A percentile compares a stretch with the other conserved stretches of the same genome.
These are phyloP conservation scores for Oenanthe javanica DNA, from an alignment of 140 eudicot species.

Conservation along the genomic window DNA sequence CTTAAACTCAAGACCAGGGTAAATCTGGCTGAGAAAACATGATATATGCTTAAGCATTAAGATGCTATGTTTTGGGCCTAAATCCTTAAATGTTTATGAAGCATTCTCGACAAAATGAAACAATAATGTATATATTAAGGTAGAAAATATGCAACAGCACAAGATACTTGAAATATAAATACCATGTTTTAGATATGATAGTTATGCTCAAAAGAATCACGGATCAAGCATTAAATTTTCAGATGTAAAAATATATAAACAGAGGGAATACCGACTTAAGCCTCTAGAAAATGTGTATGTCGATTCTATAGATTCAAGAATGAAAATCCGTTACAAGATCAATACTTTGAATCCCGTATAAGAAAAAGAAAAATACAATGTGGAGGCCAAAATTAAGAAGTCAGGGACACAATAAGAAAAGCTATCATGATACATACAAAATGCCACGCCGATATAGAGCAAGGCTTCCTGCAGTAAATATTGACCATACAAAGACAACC, in stretches of 20 bases:
- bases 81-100: background rate
- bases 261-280: background rate
- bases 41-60: background rate
- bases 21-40: background rate
- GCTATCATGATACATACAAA: conserved; percentile 64
- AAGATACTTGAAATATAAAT: background rate
- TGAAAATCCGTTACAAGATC: conserved; percentile 9
- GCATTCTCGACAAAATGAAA: background rate
- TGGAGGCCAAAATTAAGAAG: background rate
- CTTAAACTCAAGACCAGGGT: background rate
- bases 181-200: background rate
- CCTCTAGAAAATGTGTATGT: background rate
- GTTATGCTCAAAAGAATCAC: background rate
- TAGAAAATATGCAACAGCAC: background rate
- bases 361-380: background rate
- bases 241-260: background rate
- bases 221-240: background rate
- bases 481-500: conserved; percentile 58
- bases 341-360: conserved; percentile 11
- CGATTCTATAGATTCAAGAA: background rate
- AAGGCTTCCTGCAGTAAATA: conserved; percentile 52
- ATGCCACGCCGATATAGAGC: conserved; percentile 65
- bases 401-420: conserved; percentile 4
- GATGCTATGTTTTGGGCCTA: conserved; percentile 2
- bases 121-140: background rate